Conservation (phyloP, 1,139 yeast genomes). For the Debaryomyces singareniensis region DNA sequence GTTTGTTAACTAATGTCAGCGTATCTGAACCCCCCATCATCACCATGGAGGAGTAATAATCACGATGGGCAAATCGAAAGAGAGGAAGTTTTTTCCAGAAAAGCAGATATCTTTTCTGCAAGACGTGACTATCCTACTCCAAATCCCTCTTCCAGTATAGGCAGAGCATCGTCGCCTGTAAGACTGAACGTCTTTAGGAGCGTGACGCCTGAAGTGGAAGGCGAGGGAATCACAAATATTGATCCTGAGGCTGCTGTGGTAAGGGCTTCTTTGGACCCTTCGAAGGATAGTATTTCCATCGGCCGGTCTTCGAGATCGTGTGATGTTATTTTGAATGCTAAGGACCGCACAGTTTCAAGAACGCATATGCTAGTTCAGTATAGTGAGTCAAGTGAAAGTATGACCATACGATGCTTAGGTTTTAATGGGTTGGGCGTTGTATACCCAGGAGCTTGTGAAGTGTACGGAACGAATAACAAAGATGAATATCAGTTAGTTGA, state of each 20-base stretch:
- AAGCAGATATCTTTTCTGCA: conserved; percentile 13
- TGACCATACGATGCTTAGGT: conserved; percentile 54
- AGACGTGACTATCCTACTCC: conserved; percentile 44
- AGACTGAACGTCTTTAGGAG: background rate
- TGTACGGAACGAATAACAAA: conserved; percentile 20
- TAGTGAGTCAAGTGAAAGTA: conserved; percentile 11
- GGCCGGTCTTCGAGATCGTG: conserved; percentile 66
- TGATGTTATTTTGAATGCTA: conserved; percentile 48
- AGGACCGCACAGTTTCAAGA: conserved; percentile 61
- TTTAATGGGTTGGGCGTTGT: conserved; percentile 63
- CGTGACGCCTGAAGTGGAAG: conserved; percentile 10
- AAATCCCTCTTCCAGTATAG: conserved; percentile 48
- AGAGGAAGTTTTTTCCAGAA: too few species aligned
- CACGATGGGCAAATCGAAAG: conserved; percentile 17
- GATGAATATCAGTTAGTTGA: conserved; percentile 24
- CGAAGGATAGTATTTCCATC: conserved; percentile 24
- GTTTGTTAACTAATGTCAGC: too few species aligned
- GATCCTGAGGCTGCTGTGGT: conserved; percentile 33
- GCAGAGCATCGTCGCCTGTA: conserved; percentile 41
- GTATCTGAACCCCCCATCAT: conserved; percentile 58
- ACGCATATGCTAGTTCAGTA: conserved; percentile 45
- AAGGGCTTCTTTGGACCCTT: conserved; percentile 27
- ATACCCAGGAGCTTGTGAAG: conserved; percentile 46
- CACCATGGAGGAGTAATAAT: conserved; percentile 41
- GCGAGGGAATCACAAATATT: conserved; percentile 32